These are phyloP conservation scores for Daldinia loculata DNA, from an alignment of 495 filamentous ascomycete species.

Conservation along the genomic window DNA sequence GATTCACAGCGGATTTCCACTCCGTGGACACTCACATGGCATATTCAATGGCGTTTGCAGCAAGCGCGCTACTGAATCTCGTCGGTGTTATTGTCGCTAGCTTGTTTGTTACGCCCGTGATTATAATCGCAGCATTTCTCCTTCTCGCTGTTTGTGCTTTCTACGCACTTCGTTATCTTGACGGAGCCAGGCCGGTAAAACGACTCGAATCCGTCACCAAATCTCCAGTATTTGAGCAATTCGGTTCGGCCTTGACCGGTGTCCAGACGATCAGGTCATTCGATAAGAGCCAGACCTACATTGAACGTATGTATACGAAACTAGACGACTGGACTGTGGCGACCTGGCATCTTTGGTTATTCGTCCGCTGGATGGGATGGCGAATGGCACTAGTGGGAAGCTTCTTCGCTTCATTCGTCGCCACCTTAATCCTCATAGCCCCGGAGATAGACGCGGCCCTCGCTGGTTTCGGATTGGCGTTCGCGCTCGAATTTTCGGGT, in stretches of 20 bases:
- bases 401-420: constrained; percentile 71
- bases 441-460: constrained; percentile 75
- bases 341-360: constrained; percentile 73
- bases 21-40: constrained; percentile 72
- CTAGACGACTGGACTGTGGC: constrained; percentile 71
- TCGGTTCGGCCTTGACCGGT: constrained; percentile 74
- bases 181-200: constrained; percentile 78
- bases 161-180: constrained; percentile 68
- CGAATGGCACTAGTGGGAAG: constrained; percentile 75
- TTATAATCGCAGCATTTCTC: constrained; percentile 65
- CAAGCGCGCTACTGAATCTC: constrained; percentile 61
- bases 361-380: constrained; percentile 78
- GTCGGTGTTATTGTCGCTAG: constrained; percentile 68
- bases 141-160: constrained; percentile 64
- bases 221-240: constrained; percentile 80
- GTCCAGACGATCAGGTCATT: constrained; percentile 81
- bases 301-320: constrained; percentile 69
- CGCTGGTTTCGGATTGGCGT: constrained; percentile 79
- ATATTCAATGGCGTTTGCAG: constrained; percentile 64
- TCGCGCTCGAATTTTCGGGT: constrained; percentile 62
- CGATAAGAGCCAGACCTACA: constrained; percentile 68
- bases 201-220: constrained; percentile 76
- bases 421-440: constrained; percentile 68
- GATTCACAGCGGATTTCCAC: constrained; percentile 81
- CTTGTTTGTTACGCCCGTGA: constrained; percentile 68